Percentiles rank a stretch among this genome's conserved stretches.
phyloP scores from a whole-genome alignment of 23 red algal genomes.

The Porphyridium purpureum region DNA sequence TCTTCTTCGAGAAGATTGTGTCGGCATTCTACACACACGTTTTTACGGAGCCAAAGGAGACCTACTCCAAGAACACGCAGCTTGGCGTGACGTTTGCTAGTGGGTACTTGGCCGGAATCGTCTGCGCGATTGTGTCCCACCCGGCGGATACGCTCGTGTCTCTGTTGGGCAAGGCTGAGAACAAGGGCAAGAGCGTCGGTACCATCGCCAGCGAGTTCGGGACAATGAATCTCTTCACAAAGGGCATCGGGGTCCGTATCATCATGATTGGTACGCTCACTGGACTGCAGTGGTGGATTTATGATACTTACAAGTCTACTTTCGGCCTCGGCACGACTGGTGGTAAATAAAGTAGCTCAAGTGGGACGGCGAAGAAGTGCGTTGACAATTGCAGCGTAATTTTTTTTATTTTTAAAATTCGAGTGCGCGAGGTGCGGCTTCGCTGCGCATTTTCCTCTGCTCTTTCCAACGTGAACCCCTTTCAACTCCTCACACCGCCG shows the following conservation, averaged over 20 bases:
- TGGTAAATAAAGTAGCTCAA: conserved; percentile 12
- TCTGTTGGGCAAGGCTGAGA: conserved; percentile 70
- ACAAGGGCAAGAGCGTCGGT: conserved; percentile 46
- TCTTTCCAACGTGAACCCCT: no score
- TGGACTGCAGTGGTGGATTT: conserved; percentile 68
- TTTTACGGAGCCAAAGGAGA: conserved; percentile 71
- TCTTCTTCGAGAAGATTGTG: conserved; percentile 82
- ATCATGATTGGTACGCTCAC: conserved; percentile 89
- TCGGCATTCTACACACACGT: conserved; percentile 31
- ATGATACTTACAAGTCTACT: conserved; percentile 60
- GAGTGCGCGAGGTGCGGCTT: no score
- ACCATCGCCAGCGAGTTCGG: conserved; percentile 61
- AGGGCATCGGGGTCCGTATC: conserved; percentile 38
- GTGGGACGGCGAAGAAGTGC: no score
- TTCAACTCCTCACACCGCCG: no score
- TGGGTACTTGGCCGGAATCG: conserved; percentile 72
- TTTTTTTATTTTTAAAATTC: no score
- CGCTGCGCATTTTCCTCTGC: no score
- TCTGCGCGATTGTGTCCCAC: conserved; percentile 82
- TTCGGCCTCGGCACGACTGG: conserved; percentile 45
- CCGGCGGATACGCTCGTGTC: conserved; percentile 90
- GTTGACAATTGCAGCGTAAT: no score
- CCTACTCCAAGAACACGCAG: conserved; percentile 75
- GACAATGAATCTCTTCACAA: conserved; percentile 39
- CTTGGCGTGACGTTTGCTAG: conserved; percentile 62